These are phyloP conservation scores for Trichosporon sp. DNA, from an alignment of 1,284 basidiomycete species.

Conservation along the genomic window DNA sequence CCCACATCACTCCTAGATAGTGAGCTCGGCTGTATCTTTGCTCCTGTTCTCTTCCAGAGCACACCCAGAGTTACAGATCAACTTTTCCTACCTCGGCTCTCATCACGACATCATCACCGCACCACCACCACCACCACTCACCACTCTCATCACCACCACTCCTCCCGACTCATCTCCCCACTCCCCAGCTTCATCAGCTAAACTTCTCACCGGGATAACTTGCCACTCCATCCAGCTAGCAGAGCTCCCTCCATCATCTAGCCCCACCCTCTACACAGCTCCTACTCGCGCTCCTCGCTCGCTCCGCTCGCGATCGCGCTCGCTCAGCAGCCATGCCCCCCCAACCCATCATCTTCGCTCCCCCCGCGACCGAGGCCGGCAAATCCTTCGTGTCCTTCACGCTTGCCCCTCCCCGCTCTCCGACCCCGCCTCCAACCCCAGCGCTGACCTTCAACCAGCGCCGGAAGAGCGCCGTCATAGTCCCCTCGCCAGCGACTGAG, in stretches of 20 bases:
- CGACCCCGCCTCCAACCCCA: conserved; percentile 8
- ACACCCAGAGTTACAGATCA: not conserved
- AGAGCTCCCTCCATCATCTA: not conserved
- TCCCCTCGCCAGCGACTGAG: conserved; percentile 7
- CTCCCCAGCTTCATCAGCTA: not conserved
- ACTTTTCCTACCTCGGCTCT: not conserved
- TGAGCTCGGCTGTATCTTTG: not conserved
- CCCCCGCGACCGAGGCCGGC: not conserved
- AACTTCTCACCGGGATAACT: no score
- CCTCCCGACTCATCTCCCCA: not conserved
- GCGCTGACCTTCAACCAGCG: conserved; percentile 13
- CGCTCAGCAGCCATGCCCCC: no score
- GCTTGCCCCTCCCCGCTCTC: conserved; percentile 11
- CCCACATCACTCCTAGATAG: not conserved
- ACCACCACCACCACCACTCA: no score
- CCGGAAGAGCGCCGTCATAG: conserved; percentile 9
- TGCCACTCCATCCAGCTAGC: not conserved
- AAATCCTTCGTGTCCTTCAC: conserved; percentile 2
- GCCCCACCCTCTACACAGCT: not conserved
- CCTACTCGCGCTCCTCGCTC: not conserved
- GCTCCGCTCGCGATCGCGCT: not conserved
- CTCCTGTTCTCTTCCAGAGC: not conserved
- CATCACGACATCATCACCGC: no score
- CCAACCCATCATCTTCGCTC: not conserved
- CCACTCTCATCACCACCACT: not conserved